A percentile compares a stretch with the other conserved stretches of the same genome.
These are phyloP conservation scores for Xylariaceae sp. DNA, from an alignment of 2,329 filamentous ascomycete species.

Conservation along the genomic window DNA sequence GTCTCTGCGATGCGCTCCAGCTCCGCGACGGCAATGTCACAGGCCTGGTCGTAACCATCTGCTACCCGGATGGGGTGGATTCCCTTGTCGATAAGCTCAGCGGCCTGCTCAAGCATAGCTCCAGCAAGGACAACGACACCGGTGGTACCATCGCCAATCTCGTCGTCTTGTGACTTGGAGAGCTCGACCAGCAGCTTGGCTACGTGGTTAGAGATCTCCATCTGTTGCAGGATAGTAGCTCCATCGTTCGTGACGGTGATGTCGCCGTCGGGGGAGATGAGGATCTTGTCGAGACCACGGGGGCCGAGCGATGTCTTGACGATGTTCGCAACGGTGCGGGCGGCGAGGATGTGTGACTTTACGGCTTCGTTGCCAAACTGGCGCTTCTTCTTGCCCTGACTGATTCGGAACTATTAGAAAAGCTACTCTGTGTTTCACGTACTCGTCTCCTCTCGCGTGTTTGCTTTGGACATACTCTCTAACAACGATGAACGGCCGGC, in stretches of 20 bases:
- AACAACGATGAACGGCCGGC: constrained; percentile 95
- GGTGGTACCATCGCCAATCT: constrained; percentile 97
- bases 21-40: constrained; percentile 90
- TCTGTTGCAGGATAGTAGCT: constrained; percentile 93
- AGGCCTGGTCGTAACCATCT: constrained; percentile 95
- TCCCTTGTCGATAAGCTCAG: constrained; percentile 98
- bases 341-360: constrained; percentile 96
- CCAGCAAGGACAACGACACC: constrained; percentile 95
- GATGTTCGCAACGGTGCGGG: constrained; percentile 91
- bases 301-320: constrained; percentile 96
- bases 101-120: constrained; percentile 90
- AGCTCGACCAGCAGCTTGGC: constrained; percentile 95
- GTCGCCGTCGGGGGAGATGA: constrained; percentile 97
- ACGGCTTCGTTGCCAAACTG: constrained; percentile 95
- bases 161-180: constrained; percentile 97
- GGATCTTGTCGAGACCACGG: constrained; percentile 95
- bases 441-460: neutral
- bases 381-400: constrained; percentile 96
- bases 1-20: constrained; percentile 89
- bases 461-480: constrained; percentile 68
- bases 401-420: constrained; percentile 36
- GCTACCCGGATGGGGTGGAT: constrained; percentile 98
- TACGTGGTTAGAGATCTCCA: constrained; percentile 98
- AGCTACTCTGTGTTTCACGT: neutral
- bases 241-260: constrained; percentile 99